phyloP scores from a whole-genome alignment of 2,329 filamentous ascomycete species.

The Pseudogymnoascus sp. region DNA sequence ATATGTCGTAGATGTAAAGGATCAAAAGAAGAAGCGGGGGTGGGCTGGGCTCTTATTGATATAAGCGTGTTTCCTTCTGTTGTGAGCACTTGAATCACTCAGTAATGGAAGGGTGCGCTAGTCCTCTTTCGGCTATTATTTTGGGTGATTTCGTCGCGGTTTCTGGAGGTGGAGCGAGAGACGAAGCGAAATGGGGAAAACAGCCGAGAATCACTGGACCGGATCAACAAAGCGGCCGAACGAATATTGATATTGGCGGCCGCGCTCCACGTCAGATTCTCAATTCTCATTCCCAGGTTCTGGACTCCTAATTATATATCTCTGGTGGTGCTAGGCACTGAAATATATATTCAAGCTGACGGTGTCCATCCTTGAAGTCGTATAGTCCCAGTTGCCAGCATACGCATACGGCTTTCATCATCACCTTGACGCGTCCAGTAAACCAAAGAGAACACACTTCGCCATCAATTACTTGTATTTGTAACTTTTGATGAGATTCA shows the following conservation, averaged over 20 bases:
- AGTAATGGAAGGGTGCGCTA: conserved; percentile 18
- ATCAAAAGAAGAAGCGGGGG: conserved; percentile 19
- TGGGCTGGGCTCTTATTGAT: conserved; percentile 16
- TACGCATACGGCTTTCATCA: background rate
- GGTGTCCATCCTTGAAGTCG: background rate
- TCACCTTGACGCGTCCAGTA: background rate
- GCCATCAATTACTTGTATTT: background rate
- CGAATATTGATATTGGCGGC: background rate
- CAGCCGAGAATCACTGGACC: background rate
- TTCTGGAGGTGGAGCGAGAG: background rate
- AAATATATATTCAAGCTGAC: background rate
- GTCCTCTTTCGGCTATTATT: conserved; percentile 17
- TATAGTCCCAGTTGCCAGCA: background rate
- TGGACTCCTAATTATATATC: background rate
- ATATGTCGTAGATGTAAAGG: conserved; percentile 17
- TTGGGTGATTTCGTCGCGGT: conserved; percentile 4
- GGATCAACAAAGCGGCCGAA: background rate
- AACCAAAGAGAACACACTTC: background rate
- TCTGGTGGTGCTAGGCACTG: no score
- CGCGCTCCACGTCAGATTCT: background rate
- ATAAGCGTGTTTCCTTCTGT: conserved; percentile 17
- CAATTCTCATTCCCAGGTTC: background rate
- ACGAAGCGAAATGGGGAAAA: conserved; percentile 4
- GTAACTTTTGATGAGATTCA: background rate
- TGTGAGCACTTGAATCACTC: conserved; percentile 14